These are phyloP conservation scores for Penicillium glabrum DNA, from an alignment of 2,329 filamentous ascomycete species.

Conservation along the genomic window DNA sequence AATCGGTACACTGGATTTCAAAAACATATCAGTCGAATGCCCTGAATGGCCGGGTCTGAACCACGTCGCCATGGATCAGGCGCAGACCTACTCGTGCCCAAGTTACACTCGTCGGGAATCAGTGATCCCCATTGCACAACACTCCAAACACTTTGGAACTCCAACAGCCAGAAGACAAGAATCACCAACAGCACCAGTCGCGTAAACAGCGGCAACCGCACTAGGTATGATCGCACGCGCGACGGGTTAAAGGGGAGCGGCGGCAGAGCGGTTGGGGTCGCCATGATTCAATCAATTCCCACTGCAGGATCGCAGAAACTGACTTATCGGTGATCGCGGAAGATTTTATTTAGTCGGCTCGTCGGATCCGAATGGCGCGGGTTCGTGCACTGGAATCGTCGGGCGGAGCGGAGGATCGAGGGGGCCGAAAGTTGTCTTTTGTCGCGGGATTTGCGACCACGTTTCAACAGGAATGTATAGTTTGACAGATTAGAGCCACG, in stretches of 20 bases:
- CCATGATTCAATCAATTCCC: conserved; percentile 34
- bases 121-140: conserved; percentile 75
- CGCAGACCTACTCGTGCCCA: conserved; percentile 66
- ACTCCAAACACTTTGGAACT: conserved; percentile 69
- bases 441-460: neutral
- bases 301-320: neutral
- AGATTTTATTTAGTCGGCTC: neutral
- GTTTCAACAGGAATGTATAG: neutral
- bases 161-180: conserved; percentile 66
- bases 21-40: conserved; percentile 6
- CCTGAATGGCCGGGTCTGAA: neutral
- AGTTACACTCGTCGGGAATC: conserved; percentile 71
- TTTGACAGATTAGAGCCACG: neutral
- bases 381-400: neutral
- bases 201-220: conserved; percentile 86
- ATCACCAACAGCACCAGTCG: conserved; percentile 68
- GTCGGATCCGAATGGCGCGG: neutral
- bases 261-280: conserved; percentile 49
- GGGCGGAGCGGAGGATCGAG: neutral
- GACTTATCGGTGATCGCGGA: neutral
- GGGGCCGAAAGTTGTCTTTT: conserved; percentile 3
- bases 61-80: neutral
- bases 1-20: conserved; percentile 73
- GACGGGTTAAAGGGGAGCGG: conserved; percentile 66
- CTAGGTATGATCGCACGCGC: conserved; percentile 76